Evolutionary conservation across 345 rosid species (phyloP), one percentile per base, ranked within the genome.

Genomic region (Eucalyptus erythrocorys): DNA sequence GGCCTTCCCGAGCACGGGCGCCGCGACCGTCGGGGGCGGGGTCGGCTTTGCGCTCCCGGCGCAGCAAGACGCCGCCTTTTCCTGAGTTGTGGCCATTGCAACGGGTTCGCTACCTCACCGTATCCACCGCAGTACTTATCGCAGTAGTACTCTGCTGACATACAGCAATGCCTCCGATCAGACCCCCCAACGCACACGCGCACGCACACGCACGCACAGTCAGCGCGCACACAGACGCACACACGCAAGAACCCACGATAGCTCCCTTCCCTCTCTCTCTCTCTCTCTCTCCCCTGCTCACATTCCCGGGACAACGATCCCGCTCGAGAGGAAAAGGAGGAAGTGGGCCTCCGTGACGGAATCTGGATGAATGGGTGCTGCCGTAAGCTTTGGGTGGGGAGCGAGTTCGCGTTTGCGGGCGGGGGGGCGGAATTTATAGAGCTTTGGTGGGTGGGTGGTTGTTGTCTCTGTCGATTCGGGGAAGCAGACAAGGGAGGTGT

Each of bases 31-130:
- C 47, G 88, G 51, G 48, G 87, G 1, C 61, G 87, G 1, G 22
- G 86, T 66, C 30, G 87, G 87, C 80, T 53, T 85, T 89, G 71
- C 40, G 81, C 88, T 32, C 64, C 82, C 42, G 91, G 87, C 87
- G 93, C 94, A 91, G 91, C 92, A 89, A 92, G 92, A 68, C 94
- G 95, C 92, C 94, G 95, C 90, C 91, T 94, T 94, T 95, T 95
- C 91, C 94, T 91, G 88, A 93, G 95, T 81, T 94, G 96, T 48
- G 95, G 96, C 95, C 96, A 95, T 95, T 93, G 98, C 81, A 91
- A 89, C 48, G 96, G 96, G 79, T 94, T 94, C 82, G 82, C 82
- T 71, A 92, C 92, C 92, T 89, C 90, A 79, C 90, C 90, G 88
- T 91, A 93, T 68, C 91, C 32, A 90, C 45, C 82, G 14, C 45